phyloP scores from a whole-genome alignment of 2,329 filamentous ascomycete genomes.

The Dothidotthia symphoricarpi region DNA sequence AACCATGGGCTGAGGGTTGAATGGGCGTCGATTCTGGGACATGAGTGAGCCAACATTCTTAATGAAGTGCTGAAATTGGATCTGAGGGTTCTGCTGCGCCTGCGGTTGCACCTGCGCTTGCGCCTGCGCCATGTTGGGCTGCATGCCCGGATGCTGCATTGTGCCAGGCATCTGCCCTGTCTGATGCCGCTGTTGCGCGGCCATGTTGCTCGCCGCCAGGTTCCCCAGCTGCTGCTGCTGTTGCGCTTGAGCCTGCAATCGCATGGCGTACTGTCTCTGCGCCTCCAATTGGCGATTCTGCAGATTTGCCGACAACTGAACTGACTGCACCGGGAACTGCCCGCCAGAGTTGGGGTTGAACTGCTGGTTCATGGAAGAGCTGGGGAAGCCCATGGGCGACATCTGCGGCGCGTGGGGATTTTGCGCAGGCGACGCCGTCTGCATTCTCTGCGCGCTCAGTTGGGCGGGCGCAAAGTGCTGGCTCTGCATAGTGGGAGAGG shows the following conservation, averaged over 20 bases:
- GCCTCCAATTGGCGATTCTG: constrained; percentile 57
- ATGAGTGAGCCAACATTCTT: constrained; percentile 77
- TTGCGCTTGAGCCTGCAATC: constrained; percentile 60
- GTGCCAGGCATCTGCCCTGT: constrained; percentile 41
- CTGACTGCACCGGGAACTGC: constrained; percentile 47
- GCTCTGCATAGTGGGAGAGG: constrained; percentile 87
- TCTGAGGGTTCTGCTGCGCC: constrained; percentile 20
- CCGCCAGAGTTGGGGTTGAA: constrained; percentile 44
- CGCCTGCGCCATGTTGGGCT: constrained; percentile 23
- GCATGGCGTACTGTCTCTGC: constrained; percentile 82
- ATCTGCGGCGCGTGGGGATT: constrained; percentile 56
- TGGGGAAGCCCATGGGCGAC: constrained; percentile 41
- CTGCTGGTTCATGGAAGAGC: constrained; percentile 37
- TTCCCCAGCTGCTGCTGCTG: constrained; percentile 60
- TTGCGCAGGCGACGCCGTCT: constrained; percentile 89
- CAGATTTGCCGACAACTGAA: constrained; percentile 53
- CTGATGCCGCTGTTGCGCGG: constrained; percentile 40
- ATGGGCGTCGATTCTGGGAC: constrained; percentile 66
- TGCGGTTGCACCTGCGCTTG: constrained; percentile 10
- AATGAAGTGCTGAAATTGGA: constrained; percentile 49
- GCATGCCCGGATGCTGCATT: constrained; percentile 37
- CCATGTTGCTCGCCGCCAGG: constrained; percentile 41
- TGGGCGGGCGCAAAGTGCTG: constrained; percentile 64
- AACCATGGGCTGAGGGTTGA: constrained; percentile 73
- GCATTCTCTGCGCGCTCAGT: constrained; percentile 63